phyloP scores from a whole-genome alignment of 2,329 filamentous ascomycete species.

The Fusarium praegraminearum region DNA sequence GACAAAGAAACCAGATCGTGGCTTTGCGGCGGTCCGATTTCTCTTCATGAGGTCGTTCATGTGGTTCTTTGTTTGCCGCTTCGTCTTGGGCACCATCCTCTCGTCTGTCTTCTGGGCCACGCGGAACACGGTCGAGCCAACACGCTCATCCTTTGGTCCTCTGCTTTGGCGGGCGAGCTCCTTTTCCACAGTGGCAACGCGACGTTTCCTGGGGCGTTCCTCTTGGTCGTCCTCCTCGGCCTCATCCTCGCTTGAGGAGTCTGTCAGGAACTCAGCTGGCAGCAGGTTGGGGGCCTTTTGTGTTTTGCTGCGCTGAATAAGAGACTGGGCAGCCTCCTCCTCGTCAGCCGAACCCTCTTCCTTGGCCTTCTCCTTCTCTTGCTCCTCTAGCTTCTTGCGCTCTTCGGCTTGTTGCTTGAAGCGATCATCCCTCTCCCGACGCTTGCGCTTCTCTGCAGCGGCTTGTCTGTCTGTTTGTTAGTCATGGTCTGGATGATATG shows the following conservation, averaged over 20 bases:
- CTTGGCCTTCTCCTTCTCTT: conserved; percentile 37
- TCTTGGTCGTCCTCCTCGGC: conserved; percentile 47
- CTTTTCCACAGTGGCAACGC: conserved; percentile 57
- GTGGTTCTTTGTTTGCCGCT: conserved; percentile 56
- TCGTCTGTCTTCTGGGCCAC: conserved; percentile 60
- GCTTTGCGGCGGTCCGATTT: conserved; percentile 55
- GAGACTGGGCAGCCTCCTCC: conserved; percentile 11
- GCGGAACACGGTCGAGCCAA: conserved; percentile 68
- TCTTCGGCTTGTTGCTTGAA: conserved; percentile 67
- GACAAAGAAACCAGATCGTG: conserved; percentile 58
- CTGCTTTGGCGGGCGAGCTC: conserved; percentile 54
- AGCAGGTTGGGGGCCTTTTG: conserved; percentile 60
- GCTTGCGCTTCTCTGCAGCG: conserved; percentile 65
- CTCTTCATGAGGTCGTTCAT: conserved; percentile 62
- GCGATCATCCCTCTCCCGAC: conserved; percentile 65
- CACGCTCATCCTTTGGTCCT: conserved; percentile 59
- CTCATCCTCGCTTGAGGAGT: conserved; percentile 62
- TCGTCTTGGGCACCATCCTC: conserved; percentile 62
- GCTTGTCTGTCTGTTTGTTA: conserved; percentile 57
- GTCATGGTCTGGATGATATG: not conserved
- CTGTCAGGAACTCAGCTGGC: conserved; percentile 65
- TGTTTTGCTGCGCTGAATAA: conserved; percentile 43
- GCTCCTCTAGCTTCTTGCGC: conserved; percentile 56
- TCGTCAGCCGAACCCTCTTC: conserved; percentile 7
- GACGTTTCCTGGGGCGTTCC: conserved; percentile 57